These are phyloP conservation scores for Colletotrichum lini DNA, from an alignment of 2,329 filamentous ascomycete species.

Conservation along the genomic window DNA sequence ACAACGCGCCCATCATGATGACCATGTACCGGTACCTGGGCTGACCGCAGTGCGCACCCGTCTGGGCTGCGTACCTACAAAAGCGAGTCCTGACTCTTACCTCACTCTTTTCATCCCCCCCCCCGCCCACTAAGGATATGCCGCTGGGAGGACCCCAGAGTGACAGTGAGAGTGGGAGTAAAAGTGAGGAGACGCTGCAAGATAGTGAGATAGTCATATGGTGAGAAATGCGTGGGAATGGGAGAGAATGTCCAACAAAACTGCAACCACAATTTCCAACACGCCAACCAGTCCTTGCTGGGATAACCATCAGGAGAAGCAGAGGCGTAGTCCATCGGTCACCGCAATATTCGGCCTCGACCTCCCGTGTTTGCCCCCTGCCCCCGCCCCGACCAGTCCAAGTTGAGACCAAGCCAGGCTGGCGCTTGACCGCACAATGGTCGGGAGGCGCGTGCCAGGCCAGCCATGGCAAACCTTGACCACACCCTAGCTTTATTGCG, in stretches of 20 bases:
- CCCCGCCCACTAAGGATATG: background rate
- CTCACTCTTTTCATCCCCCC: background rate
- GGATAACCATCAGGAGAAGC: background rate
- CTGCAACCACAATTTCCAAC: background rate
- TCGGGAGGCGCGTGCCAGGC: conserved; percentile 40
- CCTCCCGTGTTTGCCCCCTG: conserved; percentile 30
- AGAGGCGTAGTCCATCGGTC: conserved; percentile 6
- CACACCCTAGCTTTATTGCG: conserved; percentile 8
- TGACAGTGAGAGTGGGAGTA: background rate
- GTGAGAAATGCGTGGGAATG: background rate
- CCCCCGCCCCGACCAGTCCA: conserved; percentile 41
- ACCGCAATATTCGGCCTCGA: conserved; percentile 27
- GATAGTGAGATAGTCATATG: background rate
- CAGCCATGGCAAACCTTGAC: conserved; percentile 10
- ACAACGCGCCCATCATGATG: background rate
- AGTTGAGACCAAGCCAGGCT: conserved; percentile 38
- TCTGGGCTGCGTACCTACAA: conserved; percentile 33
- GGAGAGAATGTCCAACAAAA: background rate
- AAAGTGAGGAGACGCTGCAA: background rate
- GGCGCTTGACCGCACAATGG: conserved; percentile 42
- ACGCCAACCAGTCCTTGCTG: conserved; percentile 1
- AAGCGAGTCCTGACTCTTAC: conserved; percentile 22
- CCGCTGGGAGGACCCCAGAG: background rate
- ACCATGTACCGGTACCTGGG: conserved; percentile 28
- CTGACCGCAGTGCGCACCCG: conserved; percentile 17